These are phyloP conservation scores for Iberis pinnata DNA, from an alignment of 345 rosid genomes.

Conservation along the genomic window DNA sequence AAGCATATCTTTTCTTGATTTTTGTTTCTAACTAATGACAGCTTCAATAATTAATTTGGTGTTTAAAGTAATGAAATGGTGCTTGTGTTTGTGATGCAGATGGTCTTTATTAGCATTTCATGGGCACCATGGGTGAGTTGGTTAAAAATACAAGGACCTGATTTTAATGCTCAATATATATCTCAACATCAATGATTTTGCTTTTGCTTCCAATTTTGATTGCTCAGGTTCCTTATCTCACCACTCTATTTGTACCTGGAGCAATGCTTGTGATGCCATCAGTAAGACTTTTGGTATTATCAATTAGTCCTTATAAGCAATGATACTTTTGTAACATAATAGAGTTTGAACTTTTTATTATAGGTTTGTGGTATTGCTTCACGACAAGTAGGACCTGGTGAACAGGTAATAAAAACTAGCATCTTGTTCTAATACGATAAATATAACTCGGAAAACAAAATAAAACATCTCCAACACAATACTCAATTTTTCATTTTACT, in stretches of 20 bases:
- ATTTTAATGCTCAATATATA: background rate
- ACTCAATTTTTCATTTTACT: too few species aligned
- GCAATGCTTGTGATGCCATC: conserved; percentile 44
- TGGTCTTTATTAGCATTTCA: conserved; percentile 54
- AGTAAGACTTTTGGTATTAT: conserved; percentile 36
- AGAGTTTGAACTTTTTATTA: conserved; percentile 2
- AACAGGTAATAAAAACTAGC: conserved; percentile 48
- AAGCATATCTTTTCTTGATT: background rate
- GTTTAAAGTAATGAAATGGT: background rate
- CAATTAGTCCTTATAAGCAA: conserved; percentile 1
- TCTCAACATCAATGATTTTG: background rate
- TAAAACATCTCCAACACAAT: too few species aligned
- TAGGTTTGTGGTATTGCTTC: conserved; percentile 64
- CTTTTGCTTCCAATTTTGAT: background rate
- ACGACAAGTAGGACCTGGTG: conserved; percentile 62
- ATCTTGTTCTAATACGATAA: too few species aligned
- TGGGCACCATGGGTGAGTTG: conserved; percentile 76
- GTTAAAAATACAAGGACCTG: conserved; percentile 1
- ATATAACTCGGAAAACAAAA: too few species aligned
- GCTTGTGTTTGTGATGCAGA: conserved; percentile 41
- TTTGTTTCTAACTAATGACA: background rate
- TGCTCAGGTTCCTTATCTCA: conserved; percentile 70
- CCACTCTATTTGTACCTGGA: conserved; percentile 34
- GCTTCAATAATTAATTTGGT: background rate
- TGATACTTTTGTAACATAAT: background rate